Percentiles rank a stretch among this genome's conserved stretches.
phyloP scores from a whole-genome alignment of 257 asterid species.

The Nemophila menziesii region DNA sequence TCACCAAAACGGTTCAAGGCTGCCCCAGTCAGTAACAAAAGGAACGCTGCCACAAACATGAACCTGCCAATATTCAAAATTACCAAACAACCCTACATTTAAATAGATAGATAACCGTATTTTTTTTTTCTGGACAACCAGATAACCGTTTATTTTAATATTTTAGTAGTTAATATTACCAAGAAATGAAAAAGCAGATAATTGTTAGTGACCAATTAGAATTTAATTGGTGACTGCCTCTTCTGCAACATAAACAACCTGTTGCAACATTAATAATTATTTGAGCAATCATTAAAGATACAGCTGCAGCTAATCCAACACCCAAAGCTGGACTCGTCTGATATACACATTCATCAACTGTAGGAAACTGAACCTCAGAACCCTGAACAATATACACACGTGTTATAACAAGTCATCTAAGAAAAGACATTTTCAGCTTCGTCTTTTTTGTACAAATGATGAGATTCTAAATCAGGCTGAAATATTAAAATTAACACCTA shows the following conservation, averaged over 20 bases:
- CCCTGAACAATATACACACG: conserved; percentile 51
- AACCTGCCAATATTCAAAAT: conserved; percentile 50
- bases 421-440: background rate
- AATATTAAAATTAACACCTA: background rate
- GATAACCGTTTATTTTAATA: too few relatives aligned
- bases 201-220: conserved; percentile 66
- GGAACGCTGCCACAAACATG: conserved; percentile 72
- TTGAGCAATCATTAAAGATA: conserved; percentile 73
- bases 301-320: conserved; percentile 75
- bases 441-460: too few relatives aligned
- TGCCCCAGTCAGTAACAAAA: conserved; percentile 87
- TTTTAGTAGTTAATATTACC: conserved; percentile 34
- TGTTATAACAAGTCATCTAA: conserved; percentile 2
- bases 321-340: conserved; percentile 82
- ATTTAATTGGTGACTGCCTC: conserved; percentile 46
- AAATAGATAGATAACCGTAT: too few relatives aligned
- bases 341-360: conserved; percentile 64
- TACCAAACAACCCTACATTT: background rate
- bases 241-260: conserved; percentile 84
- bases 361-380: conserved; percentile 45
- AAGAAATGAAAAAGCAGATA: conserved; percentile 68
- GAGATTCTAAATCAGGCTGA: background rate
- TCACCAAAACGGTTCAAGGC: conserved; percentile 82
- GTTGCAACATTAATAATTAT: conserved; percentile 57
- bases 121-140: too few relatives aligned